Base-by-base conservation (phyloP, 2,329 filamentous ascomycete species). In the Ceratocystiopsis sp. region DNA sequence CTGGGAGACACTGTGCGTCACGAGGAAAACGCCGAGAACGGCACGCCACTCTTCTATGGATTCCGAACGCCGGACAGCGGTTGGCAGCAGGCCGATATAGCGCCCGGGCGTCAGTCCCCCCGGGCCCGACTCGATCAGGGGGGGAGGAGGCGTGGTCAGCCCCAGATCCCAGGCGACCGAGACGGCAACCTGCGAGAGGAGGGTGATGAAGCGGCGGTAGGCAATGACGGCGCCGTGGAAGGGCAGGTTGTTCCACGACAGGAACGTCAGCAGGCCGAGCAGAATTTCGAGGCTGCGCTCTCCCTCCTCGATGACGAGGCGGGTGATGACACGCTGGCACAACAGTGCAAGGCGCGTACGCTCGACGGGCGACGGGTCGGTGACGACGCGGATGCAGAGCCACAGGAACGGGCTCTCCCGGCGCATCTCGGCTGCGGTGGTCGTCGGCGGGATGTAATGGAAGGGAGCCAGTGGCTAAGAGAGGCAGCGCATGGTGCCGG, bases 11-110 rank as follows among this genome's bases (percentile, higher is more conserved):
- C 51, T 53, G 13, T 57, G 57, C 37, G 56, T 59, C 7, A 65
- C 47, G 3, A 60, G 58, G 53, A 64, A 74, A 13, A 65, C 59
- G 1, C 63, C 62, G 16, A 75, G 51, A 0, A 66, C 54, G 4
- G 65, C 63, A 45, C 71, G 60, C 8, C 65, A 58, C 40, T 71
- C 68, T 46, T 73, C 68, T 47, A 64, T 59, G 1, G 64, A 67
- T 36, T 65, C 55, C 29, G 21, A 21, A 4, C 21, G 21, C 21
- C 21, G 21, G 21, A 21, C 21, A n/a, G n/a, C n/a, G n/a, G 21
- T 21, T 21, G 21, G 21, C 21, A 8, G 21, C 8, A 8, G 21
- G 21, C 21, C 21, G 21, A 21, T 21, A 21, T 21, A 21, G 21
- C 21, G 21, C 21, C 21, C 21, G 21, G 21, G 21, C 4, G 21